Base-by-base conservation (phyloP, 805 yeast species). In the Gaillardinia entomophila region DNA sequence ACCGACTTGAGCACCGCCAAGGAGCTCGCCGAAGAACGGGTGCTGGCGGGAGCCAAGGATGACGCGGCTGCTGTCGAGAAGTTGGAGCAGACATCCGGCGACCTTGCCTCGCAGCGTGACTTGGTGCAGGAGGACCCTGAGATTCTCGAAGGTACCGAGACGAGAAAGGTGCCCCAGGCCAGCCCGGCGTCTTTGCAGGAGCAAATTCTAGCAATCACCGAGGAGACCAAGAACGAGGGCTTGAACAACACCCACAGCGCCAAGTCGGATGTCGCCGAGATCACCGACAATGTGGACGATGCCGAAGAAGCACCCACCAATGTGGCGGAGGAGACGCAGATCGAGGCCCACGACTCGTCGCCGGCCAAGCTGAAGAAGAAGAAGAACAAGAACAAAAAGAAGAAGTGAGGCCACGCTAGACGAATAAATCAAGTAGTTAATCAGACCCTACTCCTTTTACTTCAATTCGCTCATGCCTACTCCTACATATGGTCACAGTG, bases 331-430 rank as follows among this genome's bases (percentile, higher is more conserved):
- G 32, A 6, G 24, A 30, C 15, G 37, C 20, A 20, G 30, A 23
- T n/a, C 16, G 15, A 10, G 4, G 26, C 26, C 26, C 26, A 6
- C 15, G 16, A n/a, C 16, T 10, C 11, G 15, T 12, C 2, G 31
- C 29, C 12, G 16, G 34, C 27, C 28, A 30, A 33, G 24, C 6
- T 43, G 30, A 43, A 40, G 15, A 49, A 49, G 29, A 57, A 55
- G 43, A 59, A 56, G 38, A 60, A 55, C 33, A 56, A 53, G 27
- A 58, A 59, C 31, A 53, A 52, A 34, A 60, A 50, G 41, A 55
- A 59, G 41, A 59, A 57, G 39, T 60, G 57, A 46, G 57, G 55
- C 7, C 7, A 19, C n/a, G n/a, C n/a, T n/a, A n/a, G n/a, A n/a
- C n/a, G n/a, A n/a, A n/a, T n/a, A n/a, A 13, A 28, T 15, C 22